A percentile compares a stretch with the other conserved stretches of the same genome.
These are phyloP conservation scores for Myochromella boudieri DNA, from an alignment of 768 basidiomycete species.

Conservation along the genomic window DNA sequence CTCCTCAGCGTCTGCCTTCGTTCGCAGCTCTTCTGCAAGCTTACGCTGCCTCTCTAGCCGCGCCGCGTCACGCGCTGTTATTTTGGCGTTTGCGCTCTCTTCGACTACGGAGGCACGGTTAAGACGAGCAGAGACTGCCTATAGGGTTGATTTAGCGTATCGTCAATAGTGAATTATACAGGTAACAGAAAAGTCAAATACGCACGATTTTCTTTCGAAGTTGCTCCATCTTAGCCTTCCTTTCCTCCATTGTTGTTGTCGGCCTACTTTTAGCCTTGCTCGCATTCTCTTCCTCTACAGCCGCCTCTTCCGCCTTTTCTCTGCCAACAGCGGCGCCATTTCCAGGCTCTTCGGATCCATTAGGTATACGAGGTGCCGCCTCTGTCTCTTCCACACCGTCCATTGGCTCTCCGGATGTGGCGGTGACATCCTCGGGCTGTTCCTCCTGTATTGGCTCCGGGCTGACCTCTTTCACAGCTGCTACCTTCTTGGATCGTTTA, in stretches of 20 bases:
- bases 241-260: conserved; percentile 68
- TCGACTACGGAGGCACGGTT: conserved; percentile 87
- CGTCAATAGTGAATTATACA: not conserved
- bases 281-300: too few relatives aligned
- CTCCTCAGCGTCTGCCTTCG: conserved; percentile 88
- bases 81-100: conserved; percentile 77
- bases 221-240: conserved; percentile 75
- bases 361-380: too few relatives aligned
- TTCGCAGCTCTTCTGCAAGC: conserved; percentile 81
- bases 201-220: conserved; percentile 79
- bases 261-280: too few relatives aligned
- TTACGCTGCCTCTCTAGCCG: conserved; percentile 88
- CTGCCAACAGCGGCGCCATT: too few relatives aligned
- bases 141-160: not conserved
- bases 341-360: too few relatives aligned
- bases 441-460: not conserved
- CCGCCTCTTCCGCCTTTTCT: too few relatives aligned
- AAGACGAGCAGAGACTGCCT: conserved; percentile 77
- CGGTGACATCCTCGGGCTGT: too few relatives aligned
- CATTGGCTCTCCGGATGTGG: too few relatives aligned
- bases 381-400: too few relatives aligned
- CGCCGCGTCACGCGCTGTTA: conserved; percentile 76
- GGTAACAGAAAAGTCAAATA: conserved; percentile 12
- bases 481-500: conserved; percentile 8
- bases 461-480: not conserved